Evolutionary conservation across 148 eudicot genomes (phyloP).

Genomic region (Silene latifolia): DNA sequence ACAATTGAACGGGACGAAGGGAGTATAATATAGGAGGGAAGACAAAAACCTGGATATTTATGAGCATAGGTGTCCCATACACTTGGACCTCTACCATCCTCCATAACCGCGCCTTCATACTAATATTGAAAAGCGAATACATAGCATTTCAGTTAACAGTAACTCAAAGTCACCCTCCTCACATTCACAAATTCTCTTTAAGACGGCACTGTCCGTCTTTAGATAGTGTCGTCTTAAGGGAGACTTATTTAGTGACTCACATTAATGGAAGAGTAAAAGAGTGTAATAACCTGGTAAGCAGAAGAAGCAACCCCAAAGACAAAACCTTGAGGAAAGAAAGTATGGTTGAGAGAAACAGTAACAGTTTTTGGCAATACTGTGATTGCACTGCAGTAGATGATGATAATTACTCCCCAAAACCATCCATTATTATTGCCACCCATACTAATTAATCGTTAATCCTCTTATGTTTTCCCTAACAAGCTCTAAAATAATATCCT

Average conservation of each 20-base stretch:
- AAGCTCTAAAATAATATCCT: too few relatives aligned
- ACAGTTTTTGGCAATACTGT: background rate
- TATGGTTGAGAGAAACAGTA: constrained; percentile 13
- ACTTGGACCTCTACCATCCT: constrained; percentile 32
- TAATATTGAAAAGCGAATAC: background rate
- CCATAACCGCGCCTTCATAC: constrained; percentile 31
- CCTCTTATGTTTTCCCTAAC: too few relatives aligned
- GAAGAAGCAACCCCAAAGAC: constrained; percentile 29
- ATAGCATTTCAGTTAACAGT: too few relatives aligned
- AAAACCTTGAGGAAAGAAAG: constrained; percentile 21
- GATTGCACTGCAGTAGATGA: background rate
- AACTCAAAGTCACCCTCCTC: too few relatives aligned
- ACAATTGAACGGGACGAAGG: too few relatives aligned
- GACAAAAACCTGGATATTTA: constrained; percentile 25
- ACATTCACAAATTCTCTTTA: too few relatives aligned
- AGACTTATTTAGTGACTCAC: too few relatives aligned
- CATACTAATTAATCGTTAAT: too few relatives aligned
- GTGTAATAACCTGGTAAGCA: constrained; percentile 28
- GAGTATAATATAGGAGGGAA: background rate
- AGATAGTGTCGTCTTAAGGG: too few relatives aligned
- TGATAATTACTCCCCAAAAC: background rate
- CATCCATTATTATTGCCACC: background rate
- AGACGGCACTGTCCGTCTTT: too few relatives aligned
- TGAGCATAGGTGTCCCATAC: constrained; percentile 36
- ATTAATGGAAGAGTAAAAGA: background rate